Conservation (phyloP, 2,329 filamentous ascomycete species). For the Westerdykella aurantiaca region DNA sequence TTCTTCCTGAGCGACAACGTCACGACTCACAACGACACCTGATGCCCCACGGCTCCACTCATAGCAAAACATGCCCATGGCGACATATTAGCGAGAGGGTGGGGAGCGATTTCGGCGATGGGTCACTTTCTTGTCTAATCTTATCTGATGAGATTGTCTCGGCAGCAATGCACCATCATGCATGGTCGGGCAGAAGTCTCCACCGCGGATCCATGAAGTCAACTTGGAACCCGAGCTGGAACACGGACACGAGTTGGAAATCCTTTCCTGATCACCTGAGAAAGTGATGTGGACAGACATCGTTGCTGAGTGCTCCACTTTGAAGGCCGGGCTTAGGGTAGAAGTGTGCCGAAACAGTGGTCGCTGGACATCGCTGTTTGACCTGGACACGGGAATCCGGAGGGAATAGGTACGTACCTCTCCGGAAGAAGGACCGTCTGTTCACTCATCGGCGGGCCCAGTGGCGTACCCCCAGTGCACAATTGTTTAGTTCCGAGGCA, state of each 20-base stretch:
- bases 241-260: not conserved
- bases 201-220: not conserved
- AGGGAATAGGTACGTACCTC: no score
- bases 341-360: not conserved
- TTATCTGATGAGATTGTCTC: constrained; percentile 26
- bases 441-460: not conserved
- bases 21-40: no score
- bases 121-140: constrained; percentile 7
- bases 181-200: not conserved
- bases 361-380: not conserved
- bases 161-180: not conserved
- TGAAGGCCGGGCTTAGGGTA: not conserved
- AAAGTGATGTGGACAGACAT: not conserved
- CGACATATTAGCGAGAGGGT: no score
- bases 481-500: constrained; percentile 30
- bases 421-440: no score
- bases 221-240: no score
- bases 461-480: not conserved
- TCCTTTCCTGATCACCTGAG: constrained; percentile 6
- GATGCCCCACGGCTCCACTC: no score
- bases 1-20: not conserved
- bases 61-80: no score
- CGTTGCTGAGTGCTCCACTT: not conserved
- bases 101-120: no score
- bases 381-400: not conserved